Percentiles rank a stretch among this genome's conserved stretches.
phyloP scores from a whole-genome alignment of 805 yeast species.

The Candida insectorum region DNA sequence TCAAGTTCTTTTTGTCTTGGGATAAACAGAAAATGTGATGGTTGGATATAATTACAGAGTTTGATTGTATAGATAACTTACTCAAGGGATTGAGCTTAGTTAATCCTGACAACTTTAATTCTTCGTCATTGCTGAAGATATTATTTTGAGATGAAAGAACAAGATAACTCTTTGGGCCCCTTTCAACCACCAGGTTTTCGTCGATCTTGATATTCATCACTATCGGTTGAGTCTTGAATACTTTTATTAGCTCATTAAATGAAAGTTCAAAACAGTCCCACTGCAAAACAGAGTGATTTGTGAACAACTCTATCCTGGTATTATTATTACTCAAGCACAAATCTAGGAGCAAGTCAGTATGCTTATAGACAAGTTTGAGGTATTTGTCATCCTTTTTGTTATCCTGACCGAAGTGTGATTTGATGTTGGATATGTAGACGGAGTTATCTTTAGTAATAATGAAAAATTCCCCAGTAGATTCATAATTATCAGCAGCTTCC shows the following conservation, averaged over 20 bases:
- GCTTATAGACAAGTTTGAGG: conserved; percentile 22
- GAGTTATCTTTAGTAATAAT: conserved; percentile 27
- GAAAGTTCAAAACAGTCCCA: conserved; percentile 36
- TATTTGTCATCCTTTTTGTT: conserved; percentile 36
- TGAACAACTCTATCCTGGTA: conserved; percentile 21
- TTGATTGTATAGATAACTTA: conserved; percentile 4
- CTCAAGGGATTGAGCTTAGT: conserved; percentile 9
- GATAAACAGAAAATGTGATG: conserved; percentile 28
- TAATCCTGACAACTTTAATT: conserved; percentile 18
- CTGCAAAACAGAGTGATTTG: conserved; percentile 14
- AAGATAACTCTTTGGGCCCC: conserved; percentile 14
- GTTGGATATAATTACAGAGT: conserved; percentile 19
- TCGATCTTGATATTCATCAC: conserved; percentile 2
- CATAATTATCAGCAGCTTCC: background rate
- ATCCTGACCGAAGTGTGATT: conserved; percentile 23
- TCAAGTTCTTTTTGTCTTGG: conserved; percentile 14
- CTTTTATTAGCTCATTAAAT: conserved; percentile 23
- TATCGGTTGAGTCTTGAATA: conserved; percentile 22
- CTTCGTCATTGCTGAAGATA: conserved; percentile 28
- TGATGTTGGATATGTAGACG: conserved; percentile 24
- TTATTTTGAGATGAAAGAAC: conserved; percentile 10
- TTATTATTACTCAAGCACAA: conserved; percentile 16
- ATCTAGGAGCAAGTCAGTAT: background rate
- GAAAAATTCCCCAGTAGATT: conserved; percentile 28
- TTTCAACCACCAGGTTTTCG: conserved; percentile 2